A percentile compares a stretch with the other conserved stretches of the same genome.
These are phyloP conservation scores for Amanita fuliginea DNA, from an alignment of 768 basidiomycete genomes.

Conservation along the genomic window DNA sequence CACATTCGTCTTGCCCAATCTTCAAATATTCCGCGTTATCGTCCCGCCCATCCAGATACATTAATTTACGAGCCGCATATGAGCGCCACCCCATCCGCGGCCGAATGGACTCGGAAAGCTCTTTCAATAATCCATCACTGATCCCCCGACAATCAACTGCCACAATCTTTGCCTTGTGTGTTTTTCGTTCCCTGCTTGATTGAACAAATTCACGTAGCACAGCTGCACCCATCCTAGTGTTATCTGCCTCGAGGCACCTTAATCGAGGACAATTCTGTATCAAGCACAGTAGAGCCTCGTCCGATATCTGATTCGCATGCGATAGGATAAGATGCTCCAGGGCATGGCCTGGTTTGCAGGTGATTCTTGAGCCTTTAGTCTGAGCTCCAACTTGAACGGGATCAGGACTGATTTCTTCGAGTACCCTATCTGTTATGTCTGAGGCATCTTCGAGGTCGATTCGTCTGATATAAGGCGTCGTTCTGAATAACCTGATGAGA, in stretches of 20 bases:
- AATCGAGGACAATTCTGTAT: constrained; percentile 54
- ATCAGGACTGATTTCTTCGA: constrained; percentile 50
- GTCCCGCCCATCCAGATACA: constrained; percentile 63
- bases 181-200: constrained; percentile 34
- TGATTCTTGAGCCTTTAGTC: constrained; percentile 5
- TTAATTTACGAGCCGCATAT: constrained; percentile 60
- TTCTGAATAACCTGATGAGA: constrained; percentile 56
- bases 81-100: constrained; percentile 66
- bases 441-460: constrained; percentile 82
- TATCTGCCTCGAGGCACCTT: constrained; percentile 65
- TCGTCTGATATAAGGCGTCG: constrained; percentile 59
- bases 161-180: constrained; percentile 43
- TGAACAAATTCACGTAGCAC: constrained; percentile 62
- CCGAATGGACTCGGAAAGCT: constrained; percentile 45
- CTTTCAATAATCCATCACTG: constrained; percentile 49
- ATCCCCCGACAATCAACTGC: constrained; percentile 71
- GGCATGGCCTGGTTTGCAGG: constrained; percentile 46
- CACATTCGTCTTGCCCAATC: constrained; percentile 75
- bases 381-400: neutral
- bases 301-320: constrained; percentile 49
- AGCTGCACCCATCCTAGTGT: constrained; percentile 54
- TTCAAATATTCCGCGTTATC: constrained; percentile 49
- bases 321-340: constrained; percentile 69
- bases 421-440: constrained; percentile 62
- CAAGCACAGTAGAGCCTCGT: constrained; percentile 52